Conservation (phyloP, 2,329 filamentous ascomycete species). For the Xylariaceae sp. region DNA sequence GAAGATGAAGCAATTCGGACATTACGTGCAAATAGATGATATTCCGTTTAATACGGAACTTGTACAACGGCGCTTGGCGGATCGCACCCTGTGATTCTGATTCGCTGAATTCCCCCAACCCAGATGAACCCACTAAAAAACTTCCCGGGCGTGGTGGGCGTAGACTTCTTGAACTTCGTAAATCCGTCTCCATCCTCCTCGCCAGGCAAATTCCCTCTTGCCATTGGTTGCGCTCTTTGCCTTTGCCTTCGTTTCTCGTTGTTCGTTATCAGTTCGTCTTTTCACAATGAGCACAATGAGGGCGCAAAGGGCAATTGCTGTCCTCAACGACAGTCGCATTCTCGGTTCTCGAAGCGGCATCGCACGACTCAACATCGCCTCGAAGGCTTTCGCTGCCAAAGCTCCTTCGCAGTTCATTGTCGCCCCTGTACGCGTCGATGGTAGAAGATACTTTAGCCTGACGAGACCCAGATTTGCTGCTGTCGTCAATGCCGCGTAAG, state of each 20-base stretch:
- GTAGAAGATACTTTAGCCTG: constrained; percentile 38
- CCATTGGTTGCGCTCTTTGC: constrained; percentile 16
- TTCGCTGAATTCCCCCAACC: constrained; percentile 13
- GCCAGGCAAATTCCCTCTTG: constrained; percentile 19
- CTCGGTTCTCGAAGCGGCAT: constrained; percentile 31
- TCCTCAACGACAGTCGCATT: constrained; percentile 36
- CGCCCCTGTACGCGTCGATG: constrained; percentile 31
- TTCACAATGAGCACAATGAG: constrained; percentile 41
- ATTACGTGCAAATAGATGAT: too few relatives aligned
- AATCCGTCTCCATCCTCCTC: background rate
- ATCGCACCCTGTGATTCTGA: constrained; percentile 10
- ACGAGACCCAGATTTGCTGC: constrained; percentile 33
- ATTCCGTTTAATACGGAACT: background rate
- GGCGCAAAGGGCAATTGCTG: constrained; percentile 36
- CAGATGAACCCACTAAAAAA: constrained; percentile 20
- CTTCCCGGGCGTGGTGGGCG: constrained; percentile 9
- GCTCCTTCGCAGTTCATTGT: constrained; percentile 32
- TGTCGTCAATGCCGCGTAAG: constrained; percentile 39
- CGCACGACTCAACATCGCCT: constrained; percentile 33
- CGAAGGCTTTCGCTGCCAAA: constrained; percentile 26
- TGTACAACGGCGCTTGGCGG: background rate
- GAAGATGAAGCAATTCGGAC: too few relatives aligned
- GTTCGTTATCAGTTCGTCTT: constrained; percentile 2
- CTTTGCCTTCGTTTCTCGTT: constrained; percentile 13
- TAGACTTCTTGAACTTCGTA: background rate